Conservation (phyloP, 805 yeast species). For the Teunomyces gatunensis region DNA sequence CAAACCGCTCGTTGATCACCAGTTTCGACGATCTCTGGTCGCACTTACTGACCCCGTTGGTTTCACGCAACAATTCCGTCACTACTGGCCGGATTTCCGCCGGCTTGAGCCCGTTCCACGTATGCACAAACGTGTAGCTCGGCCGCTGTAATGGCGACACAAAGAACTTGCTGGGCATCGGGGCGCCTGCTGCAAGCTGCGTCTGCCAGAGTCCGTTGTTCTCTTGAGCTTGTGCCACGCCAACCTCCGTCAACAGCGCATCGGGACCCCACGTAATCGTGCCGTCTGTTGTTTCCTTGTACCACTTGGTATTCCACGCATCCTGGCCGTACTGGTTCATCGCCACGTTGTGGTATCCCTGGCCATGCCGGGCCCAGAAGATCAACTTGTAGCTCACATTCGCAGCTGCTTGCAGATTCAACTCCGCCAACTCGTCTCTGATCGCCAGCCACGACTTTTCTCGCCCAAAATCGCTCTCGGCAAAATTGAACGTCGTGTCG, state of each 20-base stretch:
- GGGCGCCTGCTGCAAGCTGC: conserved; percentile 47
- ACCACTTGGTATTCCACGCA: conserved; percentile 60
- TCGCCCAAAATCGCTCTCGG: conserved; percentile 44
- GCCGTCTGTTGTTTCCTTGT: conserved; percentile 51
- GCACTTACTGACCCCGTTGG: conserved; percentile 58
- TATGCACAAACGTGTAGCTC: conserved; percentile 50
- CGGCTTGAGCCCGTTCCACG: conserved; percentile 44
- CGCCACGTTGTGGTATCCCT: conserved; percentile 62
- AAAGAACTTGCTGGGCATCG: conserved; percentile 55
- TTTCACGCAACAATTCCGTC: conserved; percentile 56
- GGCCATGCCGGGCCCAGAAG: conserved; percentile 65
- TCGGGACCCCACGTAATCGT: conserved; percentile 58
- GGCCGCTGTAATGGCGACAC: conserved; percentile 66
- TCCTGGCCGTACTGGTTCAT: conserved; percentile 53
- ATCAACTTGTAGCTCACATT: conserved; percentile 48
- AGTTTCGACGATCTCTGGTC: conserved; percentile 50
- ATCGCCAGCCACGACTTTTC: conserved; percentile 41
- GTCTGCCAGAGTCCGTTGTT: conserved; percentile 42
- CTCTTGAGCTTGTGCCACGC: conserved; percentile 54
- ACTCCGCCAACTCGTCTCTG: conserved; percentile 23
- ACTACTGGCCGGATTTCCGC: conserved; percentile 20
- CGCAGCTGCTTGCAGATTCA: conserved; percentile 32
- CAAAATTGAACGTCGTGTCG: conserved; percentile 45
- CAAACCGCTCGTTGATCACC: conserved; percentile 37
- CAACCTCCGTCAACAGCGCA: conserved; percentile 55